These are phyloP conservation scores for Hemisphaericaspora xylofermentans DNA, from an alignment of 1,139 yeast species.

Conservation along the genomic window DNA sequence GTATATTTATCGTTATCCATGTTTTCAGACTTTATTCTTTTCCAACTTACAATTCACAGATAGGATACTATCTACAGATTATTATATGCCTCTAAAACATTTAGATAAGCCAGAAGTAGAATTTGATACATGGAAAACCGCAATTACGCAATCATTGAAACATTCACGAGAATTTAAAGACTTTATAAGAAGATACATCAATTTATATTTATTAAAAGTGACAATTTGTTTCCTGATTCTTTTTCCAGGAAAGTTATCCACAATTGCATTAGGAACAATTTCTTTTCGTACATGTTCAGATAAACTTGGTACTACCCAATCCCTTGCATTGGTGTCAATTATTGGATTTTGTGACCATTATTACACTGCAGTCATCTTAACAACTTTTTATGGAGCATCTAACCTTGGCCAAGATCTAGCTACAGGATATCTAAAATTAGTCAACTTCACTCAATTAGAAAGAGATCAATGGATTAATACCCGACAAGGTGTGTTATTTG, in stretches of 20 bases:
- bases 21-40: slow-evolving; percentile 41
- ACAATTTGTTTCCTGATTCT: slow-evolving; percentile 17
- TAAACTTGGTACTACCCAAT: slow-evolving; percentile 48
- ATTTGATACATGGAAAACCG: slow-evolving; percentile 32
- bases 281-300: slow-evolving; percentile 46
- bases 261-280: slow-evolving; percentile 37
- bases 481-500: slow-evolving; percentile 58
- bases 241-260: slow-evolving; percentile 38
- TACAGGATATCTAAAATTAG: slow-evolving; percentile 50
- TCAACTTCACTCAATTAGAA: slow-evolving; percentile 48
- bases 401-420: slow-evolving; percentile 48
- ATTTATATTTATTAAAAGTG: slow-evolving; percentile 22
- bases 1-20: slow-evolving; percentile 35
- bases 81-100: not conserved
- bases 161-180: slow-evolving; percentile 18
- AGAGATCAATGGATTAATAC: slow-evolving; percentile 52
- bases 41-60: slow-evolving; percentile 44
- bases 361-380: slow-evolving; percentile 35
- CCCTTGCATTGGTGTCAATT: slow-evolving; percentile 34
- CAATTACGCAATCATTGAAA: slow-evolving; percentile 8
- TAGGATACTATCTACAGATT: slow-evolving; percentile 1
- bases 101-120: slow-evolving; percentile 21
- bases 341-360: slow-evolving; percentile 27
- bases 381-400: slow-evolving; percentile 48
- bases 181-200: slow-evolving; percentile 20